These are phyloP conservation scores for Ceratocystis destructans DNA, from an alignment of 2,329 filamentous ascomycete species.

Conservation along the genomic window DNA sequence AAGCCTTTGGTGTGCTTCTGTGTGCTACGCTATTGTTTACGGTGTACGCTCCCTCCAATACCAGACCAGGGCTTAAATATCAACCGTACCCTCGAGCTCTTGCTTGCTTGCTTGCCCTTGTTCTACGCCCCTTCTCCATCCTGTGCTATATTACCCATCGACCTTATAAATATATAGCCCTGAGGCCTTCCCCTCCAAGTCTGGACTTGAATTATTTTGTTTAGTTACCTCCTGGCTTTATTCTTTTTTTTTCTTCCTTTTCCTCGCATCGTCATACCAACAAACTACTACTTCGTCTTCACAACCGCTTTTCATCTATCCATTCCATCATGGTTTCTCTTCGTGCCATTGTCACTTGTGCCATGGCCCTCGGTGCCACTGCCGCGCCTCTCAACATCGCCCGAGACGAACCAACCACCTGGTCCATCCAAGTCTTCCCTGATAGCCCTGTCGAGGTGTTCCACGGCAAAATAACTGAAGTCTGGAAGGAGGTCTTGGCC, in stretches of 20 bases:
- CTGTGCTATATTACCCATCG: not conserved
- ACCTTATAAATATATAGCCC: not conserved
- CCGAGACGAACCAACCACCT: conserved; percentile 8
- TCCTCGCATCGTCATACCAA: not conserved
- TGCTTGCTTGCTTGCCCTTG: not conserved
- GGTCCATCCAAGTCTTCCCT: conserved; percentile 13
- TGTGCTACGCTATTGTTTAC: too few relatives aligned
- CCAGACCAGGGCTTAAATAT: not conserved
- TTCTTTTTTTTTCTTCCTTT: not conserved
- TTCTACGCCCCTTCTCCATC: not conserved
- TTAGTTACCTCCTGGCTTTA: not conserved
- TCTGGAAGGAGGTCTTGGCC: conserved; percentile 10
- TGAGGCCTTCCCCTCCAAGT: not conserved
- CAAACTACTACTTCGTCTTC: not conserved
- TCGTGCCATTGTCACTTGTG: conserved; percentile 7
- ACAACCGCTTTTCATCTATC: not conserved
- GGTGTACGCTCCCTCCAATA: too few relatives aligned
- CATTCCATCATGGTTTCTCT: conserved; percentile 21
- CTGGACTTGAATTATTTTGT: not conserved
- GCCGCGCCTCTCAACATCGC: conserved; percentile 7
- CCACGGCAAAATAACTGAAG: conserved; percentile 7
- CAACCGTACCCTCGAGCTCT: not conserved
- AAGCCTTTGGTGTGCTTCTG: not conserved
- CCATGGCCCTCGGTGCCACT: conserved; percentile 17
- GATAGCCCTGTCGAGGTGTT: conserved; percentile 6